Percentiles rank a stretch among this genome's conserved stretches.
These are phyloP conservation scores for Starmerella bombicola DNA, from an alignment of 805 yeast species.

Conservation along the genomic window DNA sequence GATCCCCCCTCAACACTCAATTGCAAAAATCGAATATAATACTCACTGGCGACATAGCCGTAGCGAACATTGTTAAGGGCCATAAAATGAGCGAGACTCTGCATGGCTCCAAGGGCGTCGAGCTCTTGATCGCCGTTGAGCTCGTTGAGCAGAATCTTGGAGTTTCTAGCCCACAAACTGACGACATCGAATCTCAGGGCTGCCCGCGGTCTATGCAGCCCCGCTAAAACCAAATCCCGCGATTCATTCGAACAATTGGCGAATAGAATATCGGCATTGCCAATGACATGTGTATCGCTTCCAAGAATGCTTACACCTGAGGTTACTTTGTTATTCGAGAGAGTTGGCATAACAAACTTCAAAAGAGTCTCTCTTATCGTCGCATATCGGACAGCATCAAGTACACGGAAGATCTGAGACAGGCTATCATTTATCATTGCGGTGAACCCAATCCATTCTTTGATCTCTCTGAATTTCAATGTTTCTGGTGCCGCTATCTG, in stretches of 20 bases:
- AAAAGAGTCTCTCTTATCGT: not conserved
- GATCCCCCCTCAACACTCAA: slow-evolving; percentile 1
- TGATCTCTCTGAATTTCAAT: not conserved
- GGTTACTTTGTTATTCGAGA: not conserved
- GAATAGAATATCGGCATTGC: not conserved
- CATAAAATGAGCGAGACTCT: slow-evolving; percentile 16
- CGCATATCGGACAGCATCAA: not conserved
- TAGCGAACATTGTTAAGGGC: slow-evolving; percentile 18
- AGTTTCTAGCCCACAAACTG: not conserved
- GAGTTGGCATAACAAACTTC: not conserved
- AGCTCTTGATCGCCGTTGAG: too few species aligned
- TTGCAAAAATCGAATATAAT: slow-evolving; percentile 16
- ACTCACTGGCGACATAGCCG: slow-evolving; percentile 20
- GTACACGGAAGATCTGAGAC: not conserved
- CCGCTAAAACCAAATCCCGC: not conserved
- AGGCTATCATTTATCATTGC: not conserved
- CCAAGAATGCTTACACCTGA: not conserved
- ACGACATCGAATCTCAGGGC: not conserved
- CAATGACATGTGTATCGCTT: not conserved
- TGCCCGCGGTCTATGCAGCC: not conserved
- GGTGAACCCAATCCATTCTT: not conserved
- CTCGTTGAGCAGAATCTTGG: too few species aligned
- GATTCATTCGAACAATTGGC: not conserved
- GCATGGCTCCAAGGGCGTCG: slow-evolving; percentile 6
- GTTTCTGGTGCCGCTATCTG: not conserved